Percentiles rank a stretch among this genome's conserved stretches.
These are phyloP conservation scores for Pichia nanzhaoensis DNA, from an alignment of 805 yeast genomes.

Conservation along the genomic window DNA sequence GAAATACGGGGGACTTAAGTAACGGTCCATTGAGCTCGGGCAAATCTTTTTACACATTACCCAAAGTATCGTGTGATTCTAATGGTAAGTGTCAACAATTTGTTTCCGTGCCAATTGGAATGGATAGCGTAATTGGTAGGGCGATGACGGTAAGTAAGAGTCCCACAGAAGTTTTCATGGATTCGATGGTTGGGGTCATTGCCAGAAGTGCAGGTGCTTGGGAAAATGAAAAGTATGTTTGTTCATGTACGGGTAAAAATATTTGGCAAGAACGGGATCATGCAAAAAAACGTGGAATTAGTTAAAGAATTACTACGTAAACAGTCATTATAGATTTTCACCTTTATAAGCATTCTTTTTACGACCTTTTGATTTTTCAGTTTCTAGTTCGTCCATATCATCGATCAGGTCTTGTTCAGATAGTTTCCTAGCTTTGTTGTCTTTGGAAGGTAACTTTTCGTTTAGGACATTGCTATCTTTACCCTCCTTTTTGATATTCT, in stretches of 20 bases:
- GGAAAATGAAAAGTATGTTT: conserved; percentile 91
- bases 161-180: conserved; percentile 34
- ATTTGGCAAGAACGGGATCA: conserved; percentile 92
- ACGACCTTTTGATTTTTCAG: conserved; percentile 3
- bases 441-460: too few relatives aligned
- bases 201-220: conserved; percentile 96
- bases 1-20: conserved; percentile 70
- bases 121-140: conserved; percentile 66
- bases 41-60: conserved; percentile 36
- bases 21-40: conserved; percentile 69
- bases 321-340: not conserved
- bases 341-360: conserved; percentile 1
- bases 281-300: conserved; percentile 56
- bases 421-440: not conserved
- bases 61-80: conserved; percentile 30
- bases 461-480: conserved; percentile 1
- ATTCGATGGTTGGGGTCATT: conserved; percentile 72
- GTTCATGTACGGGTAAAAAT: conserved; percentile 92
- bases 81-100: conserved; percentile 40
- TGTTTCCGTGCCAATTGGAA: conserved; percentile 38
- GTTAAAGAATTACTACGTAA: conserved; percentile 6
- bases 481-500: not conserved
- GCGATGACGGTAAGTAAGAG: conserved; percentile 43
- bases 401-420: not conserved
- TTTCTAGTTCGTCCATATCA: conserved; percentile 1